Evolutionary conservation across 441 rosid genomes (phyloP), one percentile per base, ranked within the genome.

Genomic region (Euphorbia schlechtendalii): DNA sequence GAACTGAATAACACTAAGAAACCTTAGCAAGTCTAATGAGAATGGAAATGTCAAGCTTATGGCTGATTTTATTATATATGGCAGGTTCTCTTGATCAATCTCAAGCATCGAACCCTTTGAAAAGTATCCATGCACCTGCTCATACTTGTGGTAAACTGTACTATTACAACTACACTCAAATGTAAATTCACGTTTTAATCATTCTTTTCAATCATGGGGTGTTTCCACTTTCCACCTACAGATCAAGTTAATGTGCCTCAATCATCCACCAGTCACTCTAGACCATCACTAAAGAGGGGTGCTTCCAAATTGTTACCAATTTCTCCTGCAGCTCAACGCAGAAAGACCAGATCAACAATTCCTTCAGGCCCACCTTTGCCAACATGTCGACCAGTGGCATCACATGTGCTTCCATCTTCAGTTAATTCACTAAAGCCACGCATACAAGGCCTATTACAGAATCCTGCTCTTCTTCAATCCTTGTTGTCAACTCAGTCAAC

Each of bases 61-160:
- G n/a, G n/a, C n/a, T n/a, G n/a, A n/a, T 14, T 69, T 8, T 7
- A 5, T 61, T 22, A 27, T 45, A 34, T 27, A 63, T 57, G 73
- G 71, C 76, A 63, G 76, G 70, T 41, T 46, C 63, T 65, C 61
- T 48, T 34, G 69, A 64, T 59, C 70, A 58, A 56, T 51, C 68
- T 65, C 69, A 34, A 40, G 70, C 70, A 38, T 49, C 27, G 12
- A 59, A 62, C 40, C 68, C 65, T 62, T 63, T 58, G 4, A 20
- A 52, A 53, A 22, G 66, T 56, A 34, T 30, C 25, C 15, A 17
- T 27, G 41, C 22, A 58, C 63, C 5, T 51, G 43, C 64, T 74
- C 48, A 15, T 68, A 59, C 34, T 32, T 41, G 22, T 52, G 14
- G n/a, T 20, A 21, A 45, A 8, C 14, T 15, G 18, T 45, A 45